Percentiles rank a stretch among this genome's conserved stretches.
These are phyloP conservation scores for Marasmius sp. DNA, from an alignment of 1,284 basidiomycete genomes.

Conservation along the genomic window DNA sequence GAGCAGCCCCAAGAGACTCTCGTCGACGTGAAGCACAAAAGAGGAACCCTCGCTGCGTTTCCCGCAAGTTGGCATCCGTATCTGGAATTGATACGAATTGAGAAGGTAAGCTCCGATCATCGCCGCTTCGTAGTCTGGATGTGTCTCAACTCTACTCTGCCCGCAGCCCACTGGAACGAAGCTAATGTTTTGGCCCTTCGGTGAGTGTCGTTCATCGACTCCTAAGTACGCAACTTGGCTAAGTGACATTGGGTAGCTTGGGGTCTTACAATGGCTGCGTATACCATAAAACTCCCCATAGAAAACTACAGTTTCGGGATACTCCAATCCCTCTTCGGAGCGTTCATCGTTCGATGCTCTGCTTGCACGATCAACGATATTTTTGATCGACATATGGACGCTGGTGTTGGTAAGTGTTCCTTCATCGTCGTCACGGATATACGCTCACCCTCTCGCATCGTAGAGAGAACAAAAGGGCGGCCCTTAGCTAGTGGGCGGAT, in stretches of 20 bases:
- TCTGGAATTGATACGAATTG: conserved; percentile 49
- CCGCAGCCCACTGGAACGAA: conserved; percentile 50
- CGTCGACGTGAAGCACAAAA: neutral
- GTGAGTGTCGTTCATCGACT: conserved; percentile 26
- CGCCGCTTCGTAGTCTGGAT: too few species aligned
- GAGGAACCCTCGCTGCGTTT: conserved; percentile 11
- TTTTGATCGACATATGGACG: conserved; percentile 50
- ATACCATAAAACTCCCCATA: conserved; percentile 28
- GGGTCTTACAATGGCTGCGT: conserved; percentile 48
- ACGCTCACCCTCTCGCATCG: neutral
- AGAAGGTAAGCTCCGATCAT: conserved; percentile 37
- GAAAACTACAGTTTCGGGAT: conserved; percentile 30
- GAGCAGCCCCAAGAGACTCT: conserved; percentile 2
- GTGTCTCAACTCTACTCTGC: neutral
- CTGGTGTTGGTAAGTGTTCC: conserved; percentile 38
- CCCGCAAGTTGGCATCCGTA: conserved; percentile 37
- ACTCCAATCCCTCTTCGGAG: conserved; percentile 32
- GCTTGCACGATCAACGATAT: conserved; percentile 58
- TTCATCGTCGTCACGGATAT: neutral
- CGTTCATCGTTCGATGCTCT: conserved; percentile 44
- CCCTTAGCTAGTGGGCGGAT: conserved; percentile 50
- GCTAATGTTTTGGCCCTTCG: conserved; percentile 57
- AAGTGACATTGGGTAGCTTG: conserved; percentile 32
- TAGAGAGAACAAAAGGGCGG: conserved; percentile 46
- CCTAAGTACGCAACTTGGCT: neutral